Conservation (phyloP, 768 basidiomycete species). For the Tulasnella sp. region DNA sequence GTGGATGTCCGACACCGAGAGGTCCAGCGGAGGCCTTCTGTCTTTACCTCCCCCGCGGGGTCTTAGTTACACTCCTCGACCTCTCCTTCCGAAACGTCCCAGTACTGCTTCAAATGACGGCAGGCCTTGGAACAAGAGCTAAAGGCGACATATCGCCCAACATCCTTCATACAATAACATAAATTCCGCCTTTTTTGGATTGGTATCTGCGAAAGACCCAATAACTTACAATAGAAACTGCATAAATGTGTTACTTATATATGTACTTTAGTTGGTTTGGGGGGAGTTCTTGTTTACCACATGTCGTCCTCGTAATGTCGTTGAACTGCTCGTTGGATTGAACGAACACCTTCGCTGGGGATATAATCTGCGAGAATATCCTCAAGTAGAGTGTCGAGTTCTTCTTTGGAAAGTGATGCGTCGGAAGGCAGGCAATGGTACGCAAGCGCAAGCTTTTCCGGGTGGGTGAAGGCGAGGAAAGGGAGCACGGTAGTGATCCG, state of each 20-base stretch:
- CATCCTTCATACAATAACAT: background rate
- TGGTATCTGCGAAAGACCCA: background rate
- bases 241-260: background rate
- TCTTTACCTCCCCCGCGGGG: background rate
- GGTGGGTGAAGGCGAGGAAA: conserved; percentile 64
- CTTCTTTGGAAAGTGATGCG: conserved; percentile 33
- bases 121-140: background rate
- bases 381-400: conserved; percentile 47
- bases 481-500: conserved; percentile 71
- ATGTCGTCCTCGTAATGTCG: conserved; percentile 14
- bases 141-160: background rate
- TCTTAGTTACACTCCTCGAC: background rate
- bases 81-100: background rate
- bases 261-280: background rate
- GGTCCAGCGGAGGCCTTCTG: background rate
- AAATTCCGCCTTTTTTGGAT: background rate
- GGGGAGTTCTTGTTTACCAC: background rate
- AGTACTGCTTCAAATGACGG: background rate
- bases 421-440: conserved; percentile 46
- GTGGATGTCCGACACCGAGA: conserved; percentile 4
- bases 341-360: conserved; percentile 45
- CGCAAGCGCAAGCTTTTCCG: conserved; percentile 66
- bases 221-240: background rate
- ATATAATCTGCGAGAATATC: conserved; percentile 47
- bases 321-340: conserved; percentile 17